Evolutionary conservation across 2,329 filamentous ascomycete species (phyloP).

Genomic region (Penicillium sp.): DNA sequence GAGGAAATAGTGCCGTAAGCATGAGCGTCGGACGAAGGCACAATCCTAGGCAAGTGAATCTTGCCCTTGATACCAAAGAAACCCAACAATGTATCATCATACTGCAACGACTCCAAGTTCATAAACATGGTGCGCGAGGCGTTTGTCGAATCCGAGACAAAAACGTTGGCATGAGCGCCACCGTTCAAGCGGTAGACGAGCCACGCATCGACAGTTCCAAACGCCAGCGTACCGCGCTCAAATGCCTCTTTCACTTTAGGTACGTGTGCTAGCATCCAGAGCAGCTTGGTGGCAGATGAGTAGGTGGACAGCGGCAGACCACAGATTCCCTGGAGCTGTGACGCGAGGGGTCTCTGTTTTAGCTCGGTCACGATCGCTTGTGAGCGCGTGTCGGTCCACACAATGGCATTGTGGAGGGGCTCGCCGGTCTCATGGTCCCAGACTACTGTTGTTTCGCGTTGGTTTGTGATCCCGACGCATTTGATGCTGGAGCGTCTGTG

Average conservation of each 20-base stretch:
- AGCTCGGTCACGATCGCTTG: slow-evolving; percentile 69
- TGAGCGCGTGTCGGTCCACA: slow-evolving; percentile 84
- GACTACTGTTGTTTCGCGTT: slow-evolving; percentile 80
- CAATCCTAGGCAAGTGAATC: slow-evolving; percentile 71
- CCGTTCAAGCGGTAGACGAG: slow-evolving; percentile 76
- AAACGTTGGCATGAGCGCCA: slow-evolving; percentile 60
- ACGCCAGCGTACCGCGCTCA: slow-evolving; percentile 67
- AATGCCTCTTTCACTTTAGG: slow-evolving; percentile 67
- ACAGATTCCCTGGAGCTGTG: slow-evolving; percentile 63
- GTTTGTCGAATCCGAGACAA: slow-evolving; percentile 82
- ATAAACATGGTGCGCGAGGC: slow-evolving; percentile 92
- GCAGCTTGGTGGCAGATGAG: slow-evolving; percentile 75
- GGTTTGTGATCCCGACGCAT: slow-evolving; percentile 80
- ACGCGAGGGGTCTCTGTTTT: slow-evolving; percentile 61
- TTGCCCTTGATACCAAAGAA: slow-evolving; percentile 77
- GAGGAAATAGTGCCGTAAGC: slow-evolving; percentile 64
- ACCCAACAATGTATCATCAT: slow-evolving; percentile 68
- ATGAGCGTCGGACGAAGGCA: slow-evolving; percentile 68
- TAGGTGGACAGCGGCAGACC: slow-evolving; percentile 84
- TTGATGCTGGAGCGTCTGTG: slow-evolving; percentile 62
- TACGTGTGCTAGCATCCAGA: slow-evolving; percentile 75
- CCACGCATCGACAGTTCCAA: slow-evolving; percentile 87
- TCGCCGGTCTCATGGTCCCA: slow-evolving; percentile 79
- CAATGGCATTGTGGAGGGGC: slow-evolving; percentile 76
- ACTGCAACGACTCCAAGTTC: slow-evolving; percentile 72